Percentiles rank a stretch among this genome's conserved stretches.
Evolutionary conservation across 768 basidiomycete species (phyloP).

Genomic region (Agaricus subrufescens): DNA sequence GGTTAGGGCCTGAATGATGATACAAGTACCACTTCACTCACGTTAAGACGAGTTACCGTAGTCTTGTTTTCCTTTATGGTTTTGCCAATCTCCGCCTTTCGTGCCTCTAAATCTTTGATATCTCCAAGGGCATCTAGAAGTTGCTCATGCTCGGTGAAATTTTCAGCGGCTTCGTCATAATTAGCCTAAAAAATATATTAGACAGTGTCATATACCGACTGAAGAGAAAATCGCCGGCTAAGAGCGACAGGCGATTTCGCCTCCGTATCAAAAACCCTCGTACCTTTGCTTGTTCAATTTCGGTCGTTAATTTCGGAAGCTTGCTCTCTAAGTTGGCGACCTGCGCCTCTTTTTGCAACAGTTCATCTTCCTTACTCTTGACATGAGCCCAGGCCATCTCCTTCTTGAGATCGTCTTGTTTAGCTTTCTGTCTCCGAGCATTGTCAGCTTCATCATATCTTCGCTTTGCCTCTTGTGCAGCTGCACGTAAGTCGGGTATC

Average conservation of each 20-base stretch:
- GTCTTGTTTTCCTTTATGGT: conserved; percentile 44
- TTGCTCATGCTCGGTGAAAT: conserved; percentile 26
- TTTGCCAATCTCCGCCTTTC: conserved; percentile 41
- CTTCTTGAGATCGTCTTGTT: conserved; percentile 65
- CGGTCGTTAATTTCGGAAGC: conserved; percentile 33
- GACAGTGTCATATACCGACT: not conserved
- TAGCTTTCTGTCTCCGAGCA: conserved; percentile 65
- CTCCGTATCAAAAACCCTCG: not conserved
- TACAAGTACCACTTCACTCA: conserved; percentile 20
- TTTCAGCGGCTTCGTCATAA: conserved; percentile 24
- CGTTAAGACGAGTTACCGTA: conserved; percentile 39
- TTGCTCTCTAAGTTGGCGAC: conserved; percentile 28
- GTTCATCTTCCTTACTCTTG: conserved; percentile 58
- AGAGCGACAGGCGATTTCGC: too few species aligned
- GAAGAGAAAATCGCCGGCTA: too few species aligned
- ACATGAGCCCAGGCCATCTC: conserved; percentile 91
- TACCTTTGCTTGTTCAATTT: conserved; percentile 30
- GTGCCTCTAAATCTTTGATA: conserved; percentile 24
- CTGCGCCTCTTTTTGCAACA: conserved; percentile 32
- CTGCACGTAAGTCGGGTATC: conserved; percentile 68
- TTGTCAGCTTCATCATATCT: conserved; percentile 72
- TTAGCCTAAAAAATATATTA: conserved; percentile 18
- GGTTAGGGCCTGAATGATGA: not conserved
- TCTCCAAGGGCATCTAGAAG: conserved; percentile 25
- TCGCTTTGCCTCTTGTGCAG: conserved; percentile 49